Evolutionary conservation across 2,329 filamentous ascomycete genomes (phyloP).

Genomic region (Penicillium sp.): DNA sequence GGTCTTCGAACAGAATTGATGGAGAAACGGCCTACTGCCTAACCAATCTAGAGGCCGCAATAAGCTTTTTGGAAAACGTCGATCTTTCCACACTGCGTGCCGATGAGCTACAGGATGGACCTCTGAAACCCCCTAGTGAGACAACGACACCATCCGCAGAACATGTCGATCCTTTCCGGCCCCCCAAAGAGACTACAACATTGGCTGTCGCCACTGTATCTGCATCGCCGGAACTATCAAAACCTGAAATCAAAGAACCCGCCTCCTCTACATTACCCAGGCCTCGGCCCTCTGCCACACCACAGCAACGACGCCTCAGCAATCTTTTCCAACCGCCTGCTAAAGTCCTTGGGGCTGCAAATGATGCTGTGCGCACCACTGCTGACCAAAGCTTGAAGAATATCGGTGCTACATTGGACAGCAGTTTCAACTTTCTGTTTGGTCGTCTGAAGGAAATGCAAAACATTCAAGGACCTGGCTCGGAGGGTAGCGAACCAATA

Average conservation of each 20-base stretch:
- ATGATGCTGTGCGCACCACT: slow-evolving; percentile 80
- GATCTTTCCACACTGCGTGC: slow-evolving; percentile 84
- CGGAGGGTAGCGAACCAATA: slow-evolving; percentile 42
- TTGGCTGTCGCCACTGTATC: slow-evolving; percentile 32
- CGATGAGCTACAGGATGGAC: slow-evolving; percentile 71
- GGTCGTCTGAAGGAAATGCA: slow-evolving; percentile 74
- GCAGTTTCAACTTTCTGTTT: slow-evolving; percentile 90
- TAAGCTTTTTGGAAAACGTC: slow-evolving; percentile 92
- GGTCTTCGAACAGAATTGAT: slow-evolving; percentile 79
- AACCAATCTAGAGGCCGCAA: slow-evolving; percentile 91
- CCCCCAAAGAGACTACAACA: slow-evolving; percentile 26
- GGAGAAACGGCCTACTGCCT: slow-evolving; percentile 95
- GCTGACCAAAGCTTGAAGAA: slow-evolving; percentile 91
- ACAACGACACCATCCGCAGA: slow-evolving; percentile 27
- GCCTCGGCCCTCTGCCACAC: slow-evolving; percentile 32
- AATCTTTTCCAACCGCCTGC: slow-evolving; percentile 83
- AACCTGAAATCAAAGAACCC: slow-evolving; percentile 29
- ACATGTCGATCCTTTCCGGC: slow-evolving; percentile 27
- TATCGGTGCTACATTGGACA: slow-evolving; percentile 84
- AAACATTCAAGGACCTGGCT: slow-evolving; percentile 51
- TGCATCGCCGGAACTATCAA: slow-evolving; percentile 32
- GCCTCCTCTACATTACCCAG: slow-evolving; percentile 38
- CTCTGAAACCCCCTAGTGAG: slow-evolving; percentile 54
- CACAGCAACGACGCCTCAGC: slow-evolving; percentile 74
- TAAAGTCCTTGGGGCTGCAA: slow-evolving; percentile 76